Evolutionary conservation across 352 stramenopile species (phyloP).

Genomic region (Phytophthora capsici): DNA sequence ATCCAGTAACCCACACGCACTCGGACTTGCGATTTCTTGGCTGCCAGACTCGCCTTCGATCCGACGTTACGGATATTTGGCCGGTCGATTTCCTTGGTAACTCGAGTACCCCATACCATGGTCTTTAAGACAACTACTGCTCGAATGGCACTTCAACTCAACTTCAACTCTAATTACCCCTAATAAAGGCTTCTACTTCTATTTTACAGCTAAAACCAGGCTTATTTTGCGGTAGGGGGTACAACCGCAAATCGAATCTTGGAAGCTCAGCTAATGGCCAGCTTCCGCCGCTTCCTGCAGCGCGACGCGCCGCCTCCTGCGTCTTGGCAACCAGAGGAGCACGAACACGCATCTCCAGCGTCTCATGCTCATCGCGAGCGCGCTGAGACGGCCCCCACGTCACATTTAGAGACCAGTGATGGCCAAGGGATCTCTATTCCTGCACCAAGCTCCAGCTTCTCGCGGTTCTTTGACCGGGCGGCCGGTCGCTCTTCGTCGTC

Average conservation of each 20-base stretch:
- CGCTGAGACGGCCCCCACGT: conserved; percentile 36
- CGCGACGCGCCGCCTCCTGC: conserved; percentile 15
- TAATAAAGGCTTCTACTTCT: background rate
- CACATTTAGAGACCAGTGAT: conserved; percentile 14
- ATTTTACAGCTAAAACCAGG: background rate
- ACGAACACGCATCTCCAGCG: conserved; percentile 13
- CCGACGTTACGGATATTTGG: no score
- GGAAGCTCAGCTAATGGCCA: conserved; percentile 25
- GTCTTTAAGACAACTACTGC: no score
- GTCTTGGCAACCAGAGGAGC: conserved; percentile 5
- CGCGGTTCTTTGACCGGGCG: conserved; percentile 39
- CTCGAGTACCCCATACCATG: no score
- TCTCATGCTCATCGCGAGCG: conserved; percentile 34
- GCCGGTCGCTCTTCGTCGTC: conserved; percentile 36
- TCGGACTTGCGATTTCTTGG: conserved; percentile 33
- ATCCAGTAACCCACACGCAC: conserved; percentile 57
- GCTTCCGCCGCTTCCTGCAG: conserved; percentile 30
- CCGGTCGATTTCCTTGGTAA: no score
- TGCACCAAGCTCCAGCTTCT: conserved; percentile 29
- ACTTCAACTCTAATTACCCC: conserved; percentile 9
- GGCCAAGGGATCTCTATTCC: conserved; percentile 17
- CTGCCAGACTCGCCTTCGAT: conserved; percentile 23
- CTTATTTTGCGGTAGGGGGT: background rate
- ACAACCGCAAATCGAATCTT: conserved; percentile 23
- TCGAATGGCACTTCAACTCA: background rate